phyloP scores from a whole-genome alignment of 371 early-diverging fungal species.

The Coemansia sp. region DNA sequence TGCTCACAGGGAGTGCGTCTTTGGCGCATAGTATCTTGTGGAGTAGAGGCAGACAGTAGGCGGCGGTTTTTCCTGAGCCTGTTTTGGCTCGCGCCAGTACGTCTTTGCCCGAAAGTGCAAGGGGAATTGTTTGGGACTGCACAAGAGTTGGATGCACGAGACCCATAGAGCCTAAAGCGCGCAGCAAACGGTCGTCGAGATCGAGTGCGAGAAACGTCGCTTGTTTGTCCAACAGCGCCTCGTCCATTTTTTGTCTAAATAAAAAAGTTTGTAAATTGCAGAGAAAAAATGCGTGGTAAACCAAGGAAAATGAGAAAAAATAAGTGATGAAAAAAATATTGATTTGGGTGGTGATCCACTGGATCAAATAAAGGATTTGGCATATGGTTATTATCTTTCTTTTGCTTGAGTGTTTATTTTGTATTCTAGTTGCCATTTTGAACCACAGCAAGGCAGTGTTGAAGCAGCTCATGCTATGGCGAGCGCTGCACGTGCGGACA shows the following conservation, averaged over 20 bases:
- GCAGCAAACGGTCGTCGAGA: constrained; percentile 82
- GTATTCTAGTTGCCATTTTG: background rate
- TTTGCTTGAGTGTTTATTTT: background rate
- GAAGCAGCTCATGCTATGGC: constrained; percentile 11
- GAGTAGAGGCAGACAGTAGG: constrained; percentile 92
- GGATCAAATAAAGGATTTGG: background rate
- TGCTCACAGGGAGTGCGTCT: constrained; percentile 54
- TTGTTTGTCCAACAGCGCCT: constrained; percentile 42
- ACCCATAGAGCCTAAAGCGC: constrained; percentile 71
- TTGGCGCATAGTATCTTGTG: constrained; percentile 81
- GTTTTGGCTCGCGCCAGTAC: constrained; percentile 97
- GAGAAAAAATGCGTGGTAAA: background rate
- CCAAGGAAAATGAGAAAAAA: background rate
- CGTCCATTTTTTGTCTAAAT: constrained; percentile 20
- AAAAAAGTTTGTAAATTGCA: background rate
- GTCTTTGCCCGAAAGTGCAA: constrained; percentile 94
- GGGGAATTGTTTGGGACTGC: constrained; percentile 90
- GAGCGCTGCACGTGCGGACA: constrained; percentile 18
- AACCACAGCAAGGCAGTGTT: background rate
- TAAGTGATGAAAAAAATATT: background rate
- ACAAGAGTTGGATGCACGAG: constrained; percentile 83
- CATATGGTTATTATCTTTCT: background rate
- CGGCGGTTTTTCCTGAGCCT: constrained; percentile 98
- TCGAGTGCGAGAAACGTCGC: constrained; percentile 63
- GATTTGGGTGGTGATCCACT: background rate